Evolutionary conservation across 192 early-diverging fungal genomes (phyloP).

Genomic region (Chytriomyces confervae): DNA sequence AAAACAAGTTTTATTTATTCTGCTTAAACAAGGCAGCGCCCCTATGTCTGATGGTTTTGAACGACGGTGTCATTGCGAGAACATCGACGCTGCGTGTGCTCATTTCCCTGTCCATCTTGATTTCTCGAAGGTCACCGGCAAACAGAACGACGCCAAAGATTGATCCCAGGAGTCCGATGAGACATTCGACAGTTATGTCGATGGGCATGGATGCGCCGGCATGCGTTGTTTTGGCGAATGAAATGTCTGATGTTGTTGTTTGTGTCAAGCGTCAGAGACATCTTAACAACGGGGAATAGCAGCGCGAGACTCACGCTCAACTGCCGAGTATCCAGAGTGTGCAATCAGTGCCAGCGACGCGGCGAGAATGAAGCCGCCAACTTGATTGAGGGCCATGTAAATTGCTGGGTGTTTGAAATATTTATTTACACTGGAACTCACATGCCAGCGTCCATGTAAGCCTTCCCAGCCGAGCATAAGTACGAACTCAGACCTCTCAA

Average conservation of each 20-base stretch:
- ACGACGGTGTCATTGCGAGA: constrained; percentile 11
- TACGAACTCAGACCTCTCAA: too few relatives aligned
- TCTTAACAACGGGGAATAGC: too few relatives aligned
- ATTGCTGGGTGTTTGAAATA: too few relatives aligned
- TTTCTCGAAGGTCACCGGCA: constrained; percentile 2
- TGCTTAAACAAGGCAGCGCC: background rate
- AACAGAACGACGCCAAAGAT: constrained; percentile 6
- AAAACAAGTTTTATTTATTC: background rate
- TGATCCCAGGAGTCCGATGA: background rate
- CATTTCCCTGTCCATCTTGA: constrained; percentile 14
- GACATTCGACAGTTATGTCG: constrained; percentile 10
- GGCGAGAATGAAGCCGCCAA: constrained; percentile 10
- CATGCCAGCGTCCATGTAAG: too few relatives aligned
- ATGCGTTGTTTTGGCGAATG: constrained; percentile 20
- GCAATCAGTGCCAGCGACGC: background rate
- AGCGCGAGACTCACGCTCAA: too few relatives aligned
- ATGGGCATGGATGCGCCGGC: constrained; percentile 1
- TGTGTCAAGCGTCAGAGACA: background rate
- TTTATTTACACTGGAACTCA: too few relatives aligned
- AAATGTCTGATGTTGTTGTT: constrained; percentile 12
- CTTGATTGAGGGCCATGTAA: background rate
- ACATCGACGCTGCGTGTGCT: constrained; percentile 21
- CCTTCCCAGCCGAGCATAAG: too few relatives aligned
- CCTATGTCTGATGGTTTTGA: background rate
- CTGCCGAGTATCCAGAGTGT: constrained; percentile 20